Base-by-base conservation (phyloP, 1,139 yeast genomes). In the Suhomyces ambrosiae region DNA sequence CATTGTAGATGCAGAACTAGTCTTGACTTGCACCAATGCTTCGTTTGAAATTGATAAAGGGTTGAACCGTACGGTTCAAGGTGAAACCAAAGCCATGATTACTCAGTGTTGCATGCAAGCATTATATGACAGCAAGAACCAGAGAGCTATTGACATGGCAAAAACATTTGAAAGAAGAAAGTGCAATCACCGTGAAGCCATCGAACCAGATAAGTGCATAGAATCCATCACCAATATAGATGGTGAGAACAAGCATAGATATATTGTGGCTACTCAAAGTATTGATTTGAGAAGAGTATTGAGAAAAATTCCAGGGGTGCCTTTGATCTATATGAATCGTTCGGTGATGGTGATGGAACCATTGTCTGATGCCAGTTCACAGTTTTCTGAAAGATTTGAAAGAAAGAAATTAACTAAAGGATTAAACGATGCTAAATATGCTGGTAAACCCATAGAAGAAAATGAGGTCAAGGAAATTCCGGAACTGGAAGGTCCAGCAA, bases 331-430 rank as follows among this genome's bases (percentile, higher is more conserved):
- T 59, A 80, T 92, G 78, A 84, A 86, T 55, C 74, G 96, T 46
- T 80, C 96, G 1, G 98, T 94, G 15, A 86, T 92, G 92, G 82
- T 92, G 30, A 82, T 92, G 94, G 99, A 92, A 61, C 96, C 96
- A 10, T 68, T 90, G 48, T 85, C 95, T 35, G 77, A 76, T 30
- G 86, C 86, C 8, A 84, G 94, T 32, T 71, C 74, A 12, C 63
- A 65, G 35, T 76, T 73, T 23, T 80, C 86, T 29, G 63, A 64
- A 28, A 54, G 61, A 23, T 66, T 74, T 33, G 98, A 92, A 59
- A 58, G 64, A 5, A 68, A 71, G 27, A 92, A 94, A 54, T 70
- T 92, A 35, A 78, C 78, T 4, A 77, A 74, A 18, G 97, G 97
- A 0, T 73, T 92, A 54, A 90, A 90, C 53, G 80, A 76, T 47